phyloP scores from a whole-genome alignment of 345 rosid genomes.

The Clausena lansium region DNA sequence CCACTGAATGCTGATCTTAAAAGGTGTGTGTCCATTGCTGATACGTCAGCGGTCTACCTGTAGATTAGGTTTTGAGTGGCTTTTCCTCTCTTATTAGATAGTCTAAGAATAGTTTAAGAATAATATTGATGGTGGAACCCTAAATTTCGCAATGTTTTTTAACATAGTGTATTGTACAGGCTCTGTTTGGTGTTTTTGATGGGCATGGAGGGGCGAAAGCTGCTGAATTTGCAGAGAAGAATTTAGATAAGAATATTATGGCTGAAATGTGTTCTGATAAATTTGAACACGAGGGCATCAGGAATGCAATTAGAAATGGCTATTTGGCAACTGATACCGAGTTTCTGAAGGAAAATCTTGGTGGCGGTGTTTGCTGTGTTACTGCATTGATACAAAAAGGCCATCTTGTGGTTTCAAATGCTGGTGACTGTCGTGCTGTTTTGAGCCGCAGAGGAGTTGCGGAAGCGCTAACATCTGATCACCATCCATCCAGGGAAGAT shows the following conservation, averaged over 20 bases:
- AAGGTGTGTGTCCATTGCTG: neutral
- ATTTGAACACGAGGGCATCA: slow-evolving; percentile 29
- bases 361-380: slow-evolving; percentile 81
- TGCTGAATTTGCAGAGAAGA: slow-evolving; percentile 72
- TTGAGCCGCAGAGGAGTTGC: slow-evolving; percentile 67
- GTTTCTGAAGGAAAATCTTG: slow-evolving; percentile 46
- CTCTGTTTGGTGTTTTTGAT: slow-evolving; percentile 81
- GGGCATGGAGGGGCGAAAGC: slow-evolving; percentile 91
- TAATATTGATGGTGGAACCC: neutral
- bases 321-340: slow-evolving; percentile 63
- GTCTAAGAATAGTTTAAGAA: neutral
- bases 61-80: neutral
- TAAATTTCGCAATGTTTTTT: neutral
- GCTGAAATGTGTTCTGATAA: slow-evolving; percentile 31
- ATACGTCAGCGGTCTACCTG: neutral
- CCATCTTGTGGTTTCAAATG: slow-evolving; percentile 60
- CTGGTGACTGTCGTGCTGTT: slow-evolving; percentile 88
- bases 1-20: too few species aligned
- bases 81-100: neutral
- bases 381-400: slow-evolving; percentile 66
- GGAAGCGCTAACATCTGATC: slow-evolving; percentile 80
- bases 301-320: slow-evolving; percentile 52
- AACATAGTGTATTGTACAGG: slow-evolving; percentile 32
- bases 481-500: slow-evolving; percentile 56
- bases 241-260: slow-evolving; percentile 57